Evolutionary conservation across 1,284 basidiomycete species (phyloP).

Genomic region (Schizophyllum commune): DNA sequence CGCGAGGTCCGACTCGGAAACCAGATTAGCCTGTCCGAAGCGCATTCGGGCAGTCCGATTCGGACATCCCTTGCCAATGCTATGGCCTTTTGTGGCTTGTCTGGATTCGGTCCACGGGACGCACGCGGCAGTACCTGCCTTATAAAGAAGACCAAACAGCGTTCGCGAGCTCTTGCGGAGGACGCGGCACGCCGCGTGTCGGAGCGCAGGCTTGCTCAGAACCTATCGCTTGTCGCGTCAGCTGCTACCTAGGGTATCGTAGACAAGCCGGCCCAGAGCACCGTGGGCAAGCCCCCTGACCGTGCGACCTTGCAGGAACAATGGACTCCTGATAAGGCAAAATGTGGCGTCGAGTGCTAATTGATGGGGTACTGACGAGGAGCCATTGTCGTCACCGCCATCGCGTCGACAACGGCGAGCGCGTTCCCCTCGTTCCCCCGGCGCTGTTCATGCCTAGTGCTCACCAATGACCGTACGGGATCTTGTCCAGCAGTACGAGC

Average conservation of each 20-base stretch:
- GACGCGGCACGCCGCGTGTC: too few species aligned
- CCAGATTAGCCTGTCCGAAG: neutral
- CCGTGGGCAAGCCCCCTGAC: too few species aligned
- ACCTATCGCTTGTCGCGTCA: too few species aligned
- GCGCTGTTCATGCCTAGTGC: neutral
- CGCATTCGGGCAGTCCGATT: neutral
- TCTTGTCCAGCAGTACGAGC: constrained; percentile 4
- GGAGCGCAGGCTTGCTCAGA: too few species aligned
- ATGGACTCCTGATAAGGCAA: neutral
- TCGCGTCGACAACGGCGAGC: neutral
- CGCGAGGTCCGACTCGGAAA: neutral
- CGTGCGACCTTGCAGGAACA: neutral
- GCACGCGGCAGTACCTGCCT: too few species aligned
- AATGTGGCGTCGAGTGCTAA: neutral
- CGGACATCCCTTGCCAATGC: neutral
- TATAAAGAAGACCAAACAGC: too few species aligned
- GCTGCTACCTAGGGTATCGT: neutral
- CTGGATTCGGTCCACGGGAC: too few species aligned
- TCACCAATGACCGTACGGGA: constrained; percentile 2
- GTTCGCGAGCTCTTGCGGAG: too few species aligned
- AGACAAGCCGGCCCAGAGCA: neutral
- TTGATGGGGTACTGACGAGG: neutral
- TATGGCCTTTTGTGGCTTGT: neutral
- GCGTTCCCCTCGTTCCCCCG: neutral
- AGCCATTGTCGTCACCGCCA: neutral